Evolutionary conservation across 2,329 filamentous ascomycete species (phyloP).

Genomic region (Grosmannia clavigera): DNA sequence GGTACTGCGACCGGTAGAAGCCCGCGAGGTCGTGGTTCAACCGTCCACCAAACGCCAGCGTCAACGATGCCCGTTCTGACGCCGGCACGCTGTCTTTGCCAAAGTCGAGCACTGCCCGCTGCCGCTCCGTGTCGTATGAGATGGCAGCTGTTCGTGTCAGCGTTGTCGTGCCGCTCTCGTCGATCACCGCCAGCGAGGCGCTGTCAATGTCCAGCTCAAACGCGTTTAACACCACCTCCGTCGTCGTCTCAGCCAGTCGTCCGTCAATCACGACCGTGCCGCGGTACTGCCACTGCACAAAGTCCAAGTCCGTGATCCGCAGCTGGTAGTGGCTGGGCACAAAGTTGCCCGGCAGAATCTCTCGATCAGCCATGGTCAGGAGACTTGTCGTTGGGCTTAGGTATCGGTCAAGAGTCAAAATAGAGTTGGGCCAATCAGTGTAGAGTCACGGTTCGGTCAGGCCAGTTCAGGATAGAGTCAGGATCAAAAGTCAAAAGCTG

Average conservation of each 20-base stretch:
- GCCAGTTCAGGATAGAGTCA: too few species aligned
- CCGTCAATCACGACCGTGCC: conserved; percentile 68
- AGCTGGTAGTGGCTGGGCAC: conserved; percentile 81
- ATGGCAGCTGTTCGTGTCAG: conserved; percentile 46
- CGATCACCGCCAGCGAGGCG: conserved; percentile 40
- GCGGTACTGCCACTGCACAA: conserved; percentile 62
- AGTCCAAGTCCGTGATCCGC: conserved; percentile 71
- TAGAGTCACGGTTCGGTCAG: too few species aligned
- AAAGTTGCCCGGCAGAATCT: conserved; percentile 50
- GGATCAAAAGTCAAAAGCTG: too few species aligned
- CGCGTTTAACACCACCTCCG: conserved; percentile 71
- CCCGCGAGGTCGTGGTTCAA: conserved; percentile 95
- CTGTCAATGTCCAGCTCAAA: conserved; percentile 68
- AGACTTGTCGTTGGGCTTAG: background rate
- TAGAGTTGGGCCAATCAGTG: too few species aligned
- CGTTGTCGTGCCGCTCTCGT: conserved; percentile 29
- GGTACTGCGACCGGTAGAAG: conserved; percentile 82
- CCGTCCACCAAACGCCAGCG: conserved; percentile 54
- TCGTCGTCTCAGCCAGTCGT: conserved; percentile 58
- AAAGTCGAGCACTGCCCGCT: conserved; percentile 73
- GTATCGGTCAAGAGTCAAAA: too few species aligned
- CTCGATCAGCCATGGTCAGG: conserved; percentile 41
- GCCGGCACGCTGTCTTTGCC: conserved; percentile 32
- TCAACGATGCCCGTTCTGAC: conserved; percentile 42
- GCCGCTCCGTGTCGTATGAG: conserved; percentile 67